Evolutionary conservation across 1,284 basidiomycete genomes (phyloP), one percentile per base, ranked within the genome.

Genomic region (Trichosporon coremiiforme): DNA sequence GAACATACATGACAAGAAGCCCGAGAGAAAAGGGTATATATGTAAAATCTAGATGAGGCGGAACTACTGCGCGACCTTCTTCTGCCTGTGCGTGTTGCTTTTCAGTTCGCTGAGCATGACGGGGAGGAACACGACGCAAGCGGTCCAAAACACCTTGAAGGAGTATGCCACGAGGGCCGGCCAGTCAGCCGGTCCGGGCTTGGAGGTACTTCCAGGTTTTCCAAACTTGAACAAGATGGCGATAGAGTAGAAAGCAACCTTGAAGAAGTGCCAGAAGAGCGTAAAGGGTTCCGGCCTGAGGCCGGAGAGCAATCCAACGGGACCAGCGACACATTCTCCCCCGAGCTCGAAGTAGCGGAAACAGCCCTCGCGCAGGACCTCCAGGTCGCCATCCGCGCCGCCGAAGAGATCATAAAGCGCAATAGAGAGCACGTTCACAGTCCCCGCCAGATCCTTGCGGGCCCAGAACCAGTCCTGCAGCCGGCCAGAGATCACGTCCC

Each of bases 331-430:
- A 77, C 94, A 94, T 77, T 94, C 89, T 0, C 96, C 97, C 25
- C 96, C 96, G 7, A 88, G 87, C 81, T 98, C 93, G 79, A 99
- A 98, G 85, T 99, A 99, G 80, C 93, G 93, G 88, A 99, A 98
- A 84, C 97, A 99, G 0, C 96, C 96, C 45, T 89, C 90, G 71
- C 93, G 88, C 13, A 99, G 89, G 0, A 96, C 90, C n/a, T 87
- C 89, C 8, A 99, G 88, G 66, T 77, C 71, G 38, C 25, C 47
- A 77, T 96, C 91, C 1, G 93, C 94, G 5, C 91, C 89, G 17
- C 84, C 85, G 77, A 98, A 98, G 29, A 98, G 84, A 78, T 95
- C 92, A 79, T 98, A 98, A 66, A 98, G 83, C 5, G 95, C 94
- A 68, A 97, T 88, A 75, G 92, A 93, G 31, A 98, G 85, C 20